These are phyloP conservation scores for Moniliella sp. DNA, from an alignment of 1,284 basidiomycete genomes.

Conservation along the genomic window DNA sequence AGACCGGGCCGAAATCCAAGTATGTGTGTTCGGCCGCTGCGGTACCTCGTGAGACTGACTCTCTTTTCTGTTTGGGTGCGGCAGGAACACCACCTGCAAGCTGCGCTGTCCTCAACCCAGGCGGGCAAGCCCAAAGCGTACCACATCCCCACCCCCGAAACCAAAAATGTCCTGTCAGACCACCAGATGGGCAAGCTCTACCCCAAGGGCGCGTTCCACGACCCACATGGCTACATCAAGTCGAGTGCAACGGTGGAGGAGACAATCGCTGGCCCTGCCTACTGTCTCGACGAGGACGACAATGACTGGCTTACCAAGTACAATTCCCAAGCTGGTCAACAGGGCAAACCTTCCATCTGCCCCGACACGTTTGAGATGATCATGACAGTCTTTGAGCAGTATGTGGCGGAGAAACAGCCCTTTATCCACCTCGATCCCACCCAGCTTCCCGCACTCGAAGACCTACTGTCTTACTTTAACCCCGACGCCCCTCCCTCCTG, in stretches of 20 bases:
- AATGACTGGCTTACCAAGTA: constrained; percentile 77
- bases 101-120: constrained; percentile 15
- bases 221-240: constrained; percentile 50
- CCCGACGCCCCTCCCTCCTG: constrained; percentile 9
- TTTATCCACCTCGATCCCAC: constrained; percentile 52
- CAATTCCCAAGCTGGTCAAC: constrained; percentile 66
- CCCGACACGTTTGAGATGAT: constrained; percentile 69
- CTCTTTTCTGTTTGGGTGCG: no score
- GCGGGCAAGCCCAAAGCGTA: constrained; percentile 10
- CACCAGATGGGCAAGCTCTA: constrained; percentile 19
- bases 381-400: constrained; percentile 80
- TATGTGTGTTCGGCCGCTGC: not conserved
- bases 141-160: constrained; percentile 31
- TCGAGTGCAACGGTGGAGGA: constrained; percentile 78
- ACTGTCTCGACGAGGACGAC: constrained; percentile 91
- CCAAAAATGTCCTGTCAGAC: constrained; percentile 14
- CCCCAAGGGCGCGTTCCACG: constrained; percentile 22
- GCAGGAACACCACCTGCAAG: constrained; percentile 29
- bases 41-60: no score
- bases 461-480: constrained; percentile 21
- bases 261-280: constrained; percentile 46
- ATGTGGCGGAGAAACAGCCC: constrained; percentile 68
- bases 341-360: no score
- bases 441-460: constrained; percentile 17
- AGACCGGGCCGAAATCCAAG: not conserved